Base-by-base conservation (phyloP, 176 grass and related monocot genomes). In the Alloteropsis semialata region DNA sequence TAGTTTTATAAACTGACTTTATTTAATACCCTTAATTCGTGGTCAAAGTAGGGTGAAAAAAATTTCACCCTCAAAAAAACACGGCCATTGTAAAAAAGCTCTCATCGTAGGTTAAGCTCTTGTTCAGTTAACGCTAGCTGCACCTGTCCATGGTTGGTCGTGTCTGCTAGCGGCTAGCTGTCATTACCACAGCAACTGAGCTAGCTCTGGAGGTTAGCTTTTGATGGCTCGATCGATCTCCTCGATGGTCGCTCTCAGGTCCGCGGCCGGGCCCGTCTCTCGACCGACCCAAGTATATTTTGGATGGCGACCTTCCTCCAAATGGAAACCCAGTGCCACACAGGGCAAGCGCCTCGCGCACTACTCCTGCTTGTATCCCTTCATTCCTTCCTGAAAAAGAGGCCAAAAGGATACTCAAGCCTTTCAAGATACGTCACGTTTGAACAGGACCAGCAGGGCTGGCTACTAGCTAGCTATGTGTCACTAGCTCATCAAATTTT, bases 211-310 rank as follows among this genome's bases (percentile, higher is more conserved):
- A 51, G 25, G 76, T 30, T 30, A 64, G 22, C 49, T 21, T 59
- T 82, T 72, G 34, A 3, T 2, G 3, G 39, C 39, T 55, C 6
- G 5, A 14, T 34, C 27, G 46, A 22, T 65, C 63, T 73, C 65
- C 51, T 51, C 14, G 74, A 71, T 65, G 49, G 75, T 79, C 60
- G 37, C 80, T 92, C 57, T 79, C 65, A 54, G 34, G 71, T 34
- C 51, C 32, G 56, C n/a, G 50, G 62, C 14, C 79, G 81, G 84
- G 39, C 81, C 72, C 69, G 25, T 81, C 57, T 59, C 80, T 74
- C 61, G 72, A 92, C 88, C 81, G 90, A 93, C 87, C 91, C 10
- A 88, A 92, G 84, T 90, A 84, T 85, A 71, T 82, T 87, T 93
- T 81, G 0, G 82, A 90, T 42, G 56, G 65, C 38, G 94, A 92